These are phyloP conservation scores for Chiua sp. DNA, from an alignment of 1,284 basidiomycete genomes.

Conservation along the genomic window DNA sequence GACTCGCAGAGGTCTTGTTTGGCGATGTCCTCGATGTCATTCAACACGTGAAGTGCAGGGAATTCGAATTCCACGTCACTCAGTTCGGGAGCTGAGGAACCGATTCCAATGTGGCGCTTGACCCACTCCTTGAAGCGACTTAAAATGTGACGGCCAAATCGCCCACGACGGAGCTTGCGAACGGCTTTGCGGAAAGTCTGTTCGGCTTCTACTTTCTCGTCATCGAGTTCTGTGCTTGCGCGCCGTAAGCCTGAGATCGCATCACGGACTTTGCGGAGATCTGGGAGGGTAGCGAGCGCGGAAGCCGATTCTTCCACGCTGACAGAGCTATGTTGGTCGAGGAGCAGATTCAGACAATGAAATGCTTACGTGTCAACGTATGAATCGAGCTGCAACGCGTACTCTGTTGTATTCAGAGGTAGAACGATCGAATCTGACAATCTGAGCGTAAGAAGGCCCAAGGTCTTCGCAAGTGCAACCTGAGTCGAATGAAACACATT, in stretches of 20 bases:
- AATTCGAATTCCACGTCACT: conserved; percentile 21
- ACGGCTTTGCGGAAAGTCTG: conserved; percentile 42
- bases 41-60: conserved; percentile 5
- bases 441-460: conserved; percentile 68
- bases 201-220: conserved; percentile 47
- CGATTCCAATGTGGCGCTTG: conserved; percentile 33
- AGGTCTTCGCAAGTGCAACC: conserved; percentile 66
- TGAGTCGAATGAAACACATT: conserved; percentile 28
- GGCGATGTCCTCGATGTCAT: not conserved
- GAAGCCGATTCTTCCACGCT: conserved; percentile 55
- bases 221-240: conserved; percentile 61
- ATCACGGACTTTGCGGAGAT: conserved; percentile 53
- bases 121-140: conserved; percentile 27
- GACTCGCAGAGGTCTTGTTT: conserved; percentile 8
- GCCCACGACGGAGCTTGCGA: conserved; percentile 22
- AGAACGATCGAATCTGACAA: conserved; percentile 63
- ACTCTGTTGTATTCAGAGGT: conserved; percentile 82
- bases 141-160: not conserved
- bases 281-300: conserved; percentile 36
- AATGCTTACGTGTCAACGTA: conserved; percentile 61
- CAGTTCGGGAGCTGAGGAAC: conserved; percentile 10
- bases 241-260: conserved; percentile 56
- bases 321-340: conserved; percentile 7
- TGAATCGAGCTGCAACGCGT: conserved; percentile 63
- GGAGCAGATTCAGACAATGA: not conserved